These are phyloP conservation scores for Termitomyces sp. DNA, from an alignment of 768 basidiomycete genomes.

Conservation along the genomic window DNA sequence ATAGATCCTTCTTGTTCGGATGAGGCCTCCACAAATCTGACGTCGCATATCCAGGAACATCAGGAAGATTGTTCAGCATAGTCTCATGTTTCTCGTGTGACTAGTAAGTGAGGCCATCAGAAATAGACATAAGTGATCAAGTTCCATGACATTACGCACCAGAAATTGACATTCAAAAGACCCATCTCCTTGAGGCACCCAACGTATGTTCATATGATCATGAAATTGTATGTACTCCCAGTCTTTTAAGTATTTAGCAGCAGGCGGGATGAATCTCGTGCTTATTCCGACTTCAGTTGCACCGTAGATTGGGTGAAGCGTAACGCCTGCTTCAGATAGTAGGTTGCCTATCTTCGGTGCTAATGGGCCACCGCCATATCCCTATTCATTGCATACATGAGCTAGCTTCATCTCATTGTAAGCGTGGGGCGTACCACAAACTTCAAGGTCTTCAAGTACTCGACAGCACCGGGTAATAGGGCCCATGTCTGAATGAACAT, in stretches of 20 bases:
- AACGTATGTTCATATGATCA: constrained; percentile 19
- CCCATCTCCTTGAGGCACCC: constrained; percentile 31
- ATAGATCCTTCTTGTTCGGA: constrained; percentile 1
- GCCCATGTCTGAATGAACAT: constrained; percentile 36
- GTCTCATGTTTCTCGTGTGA: neutral
- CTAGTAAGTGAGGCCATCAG: neutral
- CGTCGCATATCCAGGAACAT: constrained; percentile 5
- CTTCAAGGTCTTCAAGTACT: constrained; percentile 6
- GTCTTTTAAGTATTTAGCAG: constrained; percentile 16
- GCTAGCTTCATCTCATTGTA: neutral
- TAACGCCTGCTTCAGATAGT: constrained; percentile 9
- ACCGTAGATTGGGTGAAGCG: constrained; percentile 7
- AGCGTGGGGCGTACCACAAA: constrained; percentile 14
- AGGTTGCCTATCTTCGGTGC: constrained; percentile 10
- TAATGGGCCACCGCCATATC: constrained; percentile 12
- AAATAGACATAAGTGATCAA: neutral
- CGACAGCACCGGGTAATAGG: constrained; percentile 20
- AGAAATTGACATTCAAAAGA: constrained; percentile 35
- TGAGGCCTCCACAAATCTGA: constrained; percentile 5
- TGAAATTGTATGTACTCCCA: constrained; percentile 12
- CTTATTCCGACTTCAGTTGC: constrained; percentile 15
- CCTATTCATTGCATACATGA: neutral
- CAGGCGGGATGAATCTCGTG: constrained; percentile 7
- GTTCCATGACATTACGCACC: constrained; percentile 16
- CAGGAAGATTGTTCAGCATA: constrained; percentile 1